Base-by-base conservation (phyloP, 106 monocot species). In the Dioscorea dumetorum region DNA sequence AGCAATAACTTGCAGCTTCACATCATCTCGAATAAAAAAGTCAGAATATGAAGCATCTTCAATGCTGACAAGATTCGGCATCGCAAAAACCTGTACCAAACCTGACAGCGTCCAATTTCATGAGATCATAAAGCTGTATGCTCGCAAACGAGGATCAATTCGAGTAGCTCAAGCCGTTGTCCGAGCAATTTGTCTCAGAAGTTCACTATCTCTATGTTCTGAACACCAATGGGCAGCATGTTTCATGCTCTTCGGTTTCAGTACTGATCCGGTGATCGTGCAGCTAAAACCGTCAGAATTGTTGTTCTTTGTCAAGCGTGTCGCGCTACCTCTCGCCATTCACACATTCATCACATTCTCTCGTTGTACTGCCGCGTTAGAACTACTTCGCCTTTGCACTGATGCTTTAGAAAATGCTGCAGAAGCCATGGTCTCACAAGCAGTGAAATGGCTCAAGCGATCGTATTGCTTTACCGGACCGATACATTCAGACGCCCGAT, bases 151-250 rank as follows among this genome's bases (percentile, higher is more conserved):
- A 59, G 95, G 91, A 48, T 62, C 67, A 24, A 62, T 53, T 18
- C 67, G 78, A 68, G 73, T 80, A 22, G 85, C 91, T 35, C 90
- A 76, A 41, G 78, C 91, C 0, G 73, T 91, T 81, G 73, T 88
- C 48, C 79, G 83, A 51, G 74, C 95, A 2, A 72, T 95, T 49
- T 82, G 66, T 28, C 62, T 91, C 33, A 64, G 80, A 65, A 86
- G 81, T 4, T 91, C 95, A 0, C 58, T 88, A 23, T 72, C 81
- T 34, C 87, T 83, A 24, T 80, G 64, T 22, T 61, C 82, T 1
- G 88, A 95, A 15, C 95, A 95, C 60, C 31, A 91, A 50, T 95
- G 88, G 91, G 91, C 95, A 23, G 78, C 91, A 8, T 95, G 95
- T 61, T 95, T 95, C 70, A 73, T 91, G 62, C 53, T 88, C 15